These are phyloP conservation scores for Triticum urartu DNA, from an alignment of 176 grass and related monocot species.

Conservation along the genomic window DNA sequence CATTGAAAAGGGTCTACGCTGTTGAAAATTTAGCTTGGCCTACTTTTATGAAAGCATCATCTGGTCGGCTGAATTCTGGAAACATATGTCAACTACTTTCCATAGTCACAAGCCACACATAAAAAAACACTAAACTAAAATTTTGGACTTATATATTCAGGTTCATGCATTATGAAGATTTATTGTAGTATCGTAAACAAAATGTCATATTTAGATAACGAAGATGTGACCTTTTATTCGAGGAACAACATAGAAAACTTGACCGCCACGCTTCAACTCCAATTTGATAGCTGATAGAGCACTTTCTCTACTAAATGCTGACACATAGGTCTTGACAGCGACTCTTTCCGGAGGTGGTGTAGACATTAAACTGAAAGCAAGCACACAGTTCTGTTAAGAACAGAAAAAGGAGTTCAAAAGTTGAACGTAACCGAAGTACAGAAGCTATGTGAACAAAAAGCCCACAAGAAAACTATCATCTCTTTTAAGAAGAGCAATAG, in stretches of 20 bases:
- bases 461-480: background rate
- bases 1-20: background rate
- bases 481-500: background rate
- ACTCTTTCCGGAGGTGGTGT: conserved; percentile 94
- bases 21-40: background rate
- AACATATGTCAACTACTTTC: background rate
- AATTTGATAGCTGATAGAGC: conserved; percentile 75
- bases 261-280: conserved; percentile 83
- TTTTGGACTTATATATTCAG: conserved; percentile 13
- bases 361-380: conserved; percentile 82
- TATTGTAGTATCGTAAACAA: conserved; percentile 13
- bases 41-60: background rate
- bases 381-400: conserved; percentile 27
- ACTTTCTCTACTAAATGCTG: conserved; percentile 80
- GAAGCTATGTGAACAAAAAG: conserved; percentile 15
- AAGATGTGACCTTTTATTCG: conserved; percentile 76
- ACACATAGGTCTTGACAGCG: conserved; percentile 82
- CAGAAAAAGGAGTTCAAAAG: background rate
- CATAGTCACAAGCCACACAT: background rate
- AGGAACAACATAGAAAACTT: conserved; percentile 98
- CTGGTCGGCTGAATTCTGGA: background rate
- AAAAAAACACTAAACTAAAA: conserved; percentile 3
- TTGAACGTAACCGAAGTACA: conserved; percentile 15
- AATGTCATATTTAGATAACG: conserved; percentile 13
- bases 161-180: conserved; percentile 17